Evolutionary conservation across 148 eudicot species (phyloP).

Genomic region (Nepenthes gracilis): DNA sequence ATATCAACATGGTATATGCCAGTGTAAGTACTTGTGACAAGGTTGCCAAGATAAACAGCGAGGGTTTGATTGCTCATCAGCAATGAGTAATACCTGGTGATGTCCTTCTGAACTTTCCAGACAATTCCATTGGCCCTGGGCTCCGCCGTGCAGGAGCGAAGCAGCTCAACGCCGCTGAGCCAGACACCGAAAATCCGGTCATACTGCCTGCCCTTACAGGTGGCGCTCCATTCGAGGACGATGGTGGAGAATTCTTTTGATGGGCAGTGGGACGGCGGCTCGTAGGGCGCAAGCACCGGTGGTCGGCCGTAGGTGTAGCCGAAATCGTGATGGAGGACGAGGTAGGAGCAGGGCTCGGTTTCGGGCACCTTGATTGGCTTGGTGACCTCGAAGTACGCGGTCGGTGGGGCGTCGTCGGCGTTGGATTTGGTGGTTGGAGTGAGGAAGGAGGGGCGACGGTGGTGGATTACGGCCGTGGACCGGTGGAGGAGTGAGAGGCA

Average conservation of each 20-base stretch:
- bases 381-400: constrained; percentile 62
- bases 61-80: constrained; percentile 44
- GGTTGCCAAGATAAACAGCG: constrained; percentile 69
- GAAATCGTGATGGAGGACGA: constrained; percentile 57
- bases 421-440: constrained; percentile 5
- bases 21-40: constrained; percentile 58
- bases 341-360: constrained; percentile 52
- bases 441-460: constrained; percentile 16
- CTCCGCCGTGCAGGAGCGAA: constrained; percentile 91
- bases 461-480: constrained; percentile 8
- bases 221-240: constrained; percentile 66
- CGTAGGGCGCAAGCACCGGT: constrained; percentile 45
- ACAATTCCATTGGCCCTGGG: constrained; percentile 54
- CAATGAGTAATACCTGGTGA: constrained; percentile 59
- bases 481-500: constrained; percentile 5
- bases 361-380: constrained; percentile 39
- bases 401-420: constrained; percentile 17
- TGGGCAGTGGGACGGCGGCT: constrained; percentile 54
- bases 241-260: constrained; percentile 23
- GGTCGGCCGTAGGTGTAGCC: constrained; percentile 53
- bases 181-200: constrained; percentile 84
- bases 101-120: constrained; percentile 74
- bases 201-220: constrained; percentile 62
- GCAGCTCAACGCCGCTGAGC: constrained; percentile 83
- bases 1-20: constrained; percentile 82